Base-by-base conservation (phyloP, 257 asterid species). In the Hygrophila difformis region DNA sequence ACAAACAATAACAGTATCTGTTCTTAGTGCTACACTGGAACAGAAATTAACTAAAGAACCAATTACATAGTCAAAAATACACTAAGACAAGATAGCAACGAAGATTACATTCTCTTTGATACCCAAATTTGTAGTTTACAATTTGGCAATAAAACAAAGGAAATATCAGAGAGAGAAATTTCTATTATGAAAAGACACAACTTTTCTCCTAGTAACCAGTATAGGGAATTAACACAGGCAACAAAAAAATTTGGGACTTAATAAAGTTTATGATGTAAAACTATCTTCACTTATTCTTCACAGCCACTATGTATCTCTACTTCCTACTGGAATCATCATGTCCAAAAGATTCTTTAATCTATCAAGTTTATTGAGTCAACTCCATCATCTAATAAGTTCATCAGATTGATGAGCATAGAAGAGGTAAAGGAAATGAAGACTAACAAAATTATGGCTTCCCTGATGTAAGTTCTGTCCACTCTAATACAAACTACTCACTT, bases 1-100 rank as follows among this genome's bases (percentile, higher is more conserved):
- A 70, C 34, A 8, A 17, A 41, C 13, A 20, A 56, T 64, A 48
- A 73, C 44, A 52, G 52, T 36, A 22, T 10, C 36, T 48, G 15
- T 21, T 34, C 31, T 45, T 49, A 35, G 19, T 15, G 29, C 56
- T 57, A 54, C 62, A 59, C 37, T 28, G 34, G 47, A 46, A 56
- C 20, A 15, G 15, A 7, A 29, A n/a, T n/a, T n/a, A n/a, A 15
- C 21, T 15, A 10, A 26, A 38, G 39, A 21, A 28, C n/a, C n/a
- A 28, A 28, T 44, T 39, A 39, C 34, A 53, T 34, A 34, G 44
- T 47, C 55, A 48, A 52, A 17, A 51, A 39, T 16, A 22, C 6
- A 33, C 26, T 28, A 53, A 9, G 20, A 18, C 9, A 20, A 42
- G 33, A 47, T 33, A 21, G 46, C 58, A 48, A 19, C 2, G 8